A percentile compares a stretch with the other conserved stretches of the same genome.
phyloP scores from a whole-genome alignment of 805 yeast species.

The Lipomyces mesembrius region DNA sequence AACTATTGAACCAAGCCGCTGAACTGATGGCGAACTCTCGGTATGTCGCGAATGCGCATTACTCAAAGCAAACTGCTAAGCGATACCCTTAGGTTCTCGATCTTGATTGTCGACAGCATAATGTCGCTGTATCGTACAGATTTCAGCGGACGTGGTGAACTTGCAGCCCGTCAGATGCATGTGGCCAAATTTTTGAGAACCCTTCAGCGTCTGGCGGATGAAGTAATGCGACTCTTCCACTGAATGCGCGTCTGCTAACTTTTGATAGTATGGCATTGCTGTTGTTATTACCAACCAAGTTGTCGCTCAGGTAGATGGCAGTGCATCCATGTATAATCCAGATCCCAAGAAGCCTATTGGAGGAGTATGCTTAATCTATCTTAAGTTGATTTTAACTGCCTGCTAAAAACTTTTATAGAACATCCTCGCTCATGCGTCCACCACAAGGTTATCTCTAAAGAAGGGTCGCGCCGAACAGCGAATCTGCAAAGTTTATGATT shows the following conservation, averaged over 20 bases:
- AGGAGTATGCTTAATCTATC: conserved; percentile 52
- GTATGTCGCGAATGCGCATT: conserved; percentile 4
- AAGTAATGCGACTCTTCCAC: conserved; percentile 41
- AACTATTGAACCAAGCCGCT: conserved; percentile 85
- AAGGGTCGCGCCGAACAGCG: conserved; percentile 93
- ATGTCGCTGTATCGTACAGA: conserved; percentile 97
- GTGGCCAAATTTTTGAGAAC: conserved; percentile 92
- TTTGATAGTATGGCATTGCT: conserved; percentile 77
- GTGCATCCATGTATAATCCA: conserved; percentile 75
- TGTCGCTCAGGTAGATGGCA: conserved; percentile 95
- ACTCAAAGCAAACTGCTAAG: neutral
- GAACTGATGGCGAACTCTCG: conserved; percentile 95
- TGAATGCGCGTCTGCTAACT: neutral
- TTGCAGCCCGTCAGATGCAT: conserved; percentile 91
- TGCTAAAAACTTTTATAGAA: conserved; percentile 47
- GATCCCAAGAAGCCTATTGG: conserved; percentile 99
- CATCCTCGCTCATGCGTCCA: conserved; percentile 94
- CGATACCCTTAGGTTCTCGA: conserved; percentile 55
- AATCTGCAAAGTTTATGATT: conserved; percentile 91
- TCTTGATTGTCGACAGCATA: conserved; percentile 92
- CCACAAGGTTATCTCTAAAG: conserved; percentile 86
- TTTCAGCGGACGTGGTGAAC: conserved; percentile 92
- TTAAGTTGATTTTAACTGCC: neutral
- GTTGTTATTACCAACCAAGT: conserved; percentile 96
- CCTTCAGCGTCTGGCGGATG: conserved; percentile 92